A percentile compares a stretch with the other conserved stretches of the same genome.
These are phyloP conservation scores for Diplogelasinospora grovesii DNA, from an alignment of 495 filamentous ascomycete species.

Conservation along the genomic window DNA sequence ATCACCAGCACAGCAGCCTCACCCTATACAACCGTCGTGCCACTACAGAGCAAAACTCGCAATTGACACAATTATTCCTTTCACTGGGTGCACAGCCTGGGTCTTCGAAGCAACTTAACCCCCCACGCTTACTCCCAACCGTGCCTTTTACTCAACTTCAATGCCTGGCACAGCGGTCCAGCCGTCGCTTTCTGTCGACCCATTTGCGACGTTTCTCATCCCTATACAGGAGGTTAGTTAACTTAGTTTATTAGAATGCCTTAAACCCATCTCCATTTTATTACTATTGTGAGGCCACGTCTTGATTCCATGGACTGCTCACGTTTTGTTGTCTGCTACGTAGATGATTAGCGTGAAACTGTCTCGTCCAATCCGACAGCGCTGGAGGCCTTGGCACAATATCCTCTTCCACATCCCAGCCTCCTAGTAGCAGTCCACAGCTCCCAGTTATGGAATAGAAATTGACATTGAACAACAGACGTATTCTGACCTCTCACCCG, in stretches of 20 bases:
- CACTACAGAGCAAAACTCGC: neutral
- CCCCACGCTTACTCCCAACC: neutral
- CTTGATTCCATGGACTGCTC: neutral
- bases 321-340: neutral
- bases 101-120: too few relatives aligned
- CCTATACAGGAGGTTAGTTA: constrained; percentile 19
- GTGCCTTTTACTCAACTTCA: neutral
- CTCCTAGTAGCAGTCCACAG: too few relatives aligned
- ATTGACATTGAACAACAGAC: constrained; percentile 11
- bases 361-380: neutral
- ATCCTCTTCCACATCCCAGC: constrained; percentile 1
- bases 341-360: neutral
- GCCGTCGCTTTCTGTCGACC: constrained; percentile 15
- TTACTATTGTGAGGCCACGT: neutral
- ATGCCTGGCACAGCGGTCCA: constrained; percentile 2
- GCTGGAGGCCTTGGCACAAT: neutral
- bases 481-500: constrained; percentile 20
- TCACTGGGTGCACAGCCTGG: too few relatives aligned
- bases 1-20: too few relatives aligned
- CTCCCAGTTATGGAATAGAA: too few relatives aligned
- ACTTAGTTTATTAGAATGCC: too few relatives aligned
- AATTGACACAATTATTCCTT: too few relatives aligned
- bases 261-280: too few relatives aligned
- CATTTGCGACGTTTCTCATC: constrained; percentile 17
- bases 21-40: neutral